phyloP scores from a whole-genome alignment of 1,284 basidiomycete species.

The Macrocybe sp. region DNA sequence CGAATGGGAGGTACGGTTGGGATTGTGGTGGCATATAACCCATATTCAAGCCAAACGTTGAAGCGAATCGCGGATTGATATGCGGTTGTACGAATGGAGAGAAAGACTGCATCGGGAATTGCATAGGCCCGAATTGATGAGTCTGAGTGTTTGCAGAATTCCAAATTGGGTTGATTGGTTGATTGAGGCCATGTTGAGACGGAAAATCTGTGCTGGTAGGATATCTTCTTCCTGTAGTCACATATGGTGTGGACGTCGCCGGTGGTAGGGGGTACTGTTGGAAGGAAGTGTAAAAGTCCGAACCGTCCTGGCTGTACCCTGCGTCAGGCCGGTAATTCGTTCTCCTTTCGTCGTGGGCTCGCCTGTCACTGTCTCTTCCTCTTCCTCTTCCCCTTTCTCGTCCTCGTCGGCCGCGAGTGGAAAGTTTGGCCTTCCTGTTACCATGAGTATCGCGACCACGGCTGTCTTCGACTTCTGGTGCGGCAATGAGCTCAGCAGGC shows the following conservation, averaged over 20 bases:
- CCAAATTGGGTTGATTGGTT: slow-evolving; percentile 4
- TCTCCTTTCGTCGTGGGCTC: slow-evolving; percentile 3
- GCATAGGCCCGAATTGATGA: slow-evolving; percentile 14
- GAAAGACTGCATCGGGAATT: slow-evolving; percentile 20
- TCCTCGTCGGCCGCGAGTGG: slow-evolving; percentile 9
- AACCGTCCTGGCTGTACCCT: neutral
- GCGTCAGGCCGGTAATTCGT: slow-evolving; percentile 6
- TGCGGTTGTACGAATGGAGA: slow-evolving; percentile 67
- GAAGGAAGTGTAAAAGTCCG: neutral
- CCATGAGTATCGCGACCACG: slow-evolving; percentile 22
- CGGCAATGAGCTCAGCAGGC: slow-evolving; percentile 6
- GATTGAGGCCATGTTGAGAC: slow-evolving; percentile 5
- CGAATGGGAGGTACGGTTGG: slow-evolving; percentile 5
- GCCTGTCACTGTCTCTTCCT: slow-evolving; percentile 10
- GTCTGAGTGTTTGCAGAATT: slow-evolving; percentile 17
- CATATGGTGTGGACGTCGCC: too few species aligned
- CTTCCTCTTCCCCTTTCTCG: slow-evolving; percentile 19
- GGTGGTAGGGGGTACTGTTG: neutral
- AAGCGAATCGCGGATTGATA: slow-evolving; percentile 72
- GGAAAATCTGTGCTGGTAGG: slow-evolving; percentile 20
- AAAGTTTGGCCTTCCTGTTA: slow-evolving; percentile 18
- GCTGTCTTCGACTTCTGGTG: slow-evolving; percentile 20
- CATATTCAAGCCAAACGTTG: slow-evolving; percentile 44
- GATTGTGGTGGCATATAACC: slow-evolving; percentile 5
- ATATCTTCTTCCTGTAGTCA: too few species aligned